Conservation (phyloP, 805 yeast species). For the Vanderwaltozyma tropicalis region DNA sequence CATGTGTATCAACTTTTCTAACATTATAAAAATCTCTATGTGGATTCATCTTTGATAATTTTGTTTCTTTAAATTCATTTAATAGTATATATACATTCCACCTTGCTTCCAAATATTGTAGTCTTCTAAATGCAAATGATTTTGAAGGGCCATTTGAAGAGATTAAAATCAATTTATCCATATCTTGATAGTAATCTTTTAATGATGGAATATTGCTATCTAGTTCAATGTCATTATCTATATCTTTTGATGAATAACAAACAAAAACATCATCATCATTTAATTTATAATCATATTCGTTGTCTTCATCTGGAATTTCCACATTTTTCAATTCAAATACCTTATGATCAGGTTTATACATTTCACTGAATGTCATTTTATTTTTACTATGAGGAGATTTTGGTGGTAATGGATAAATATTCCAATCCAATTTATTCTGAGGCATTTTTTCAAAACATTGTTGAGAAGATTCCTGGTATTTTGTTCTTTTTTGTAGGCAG, state of each 20-base stretch:
- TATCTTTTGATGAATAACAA: conserved; percentile 33
- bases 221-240: conserved; percentile 34
- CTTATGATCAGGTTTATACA: conserved; percentile 32
- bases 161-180: conserved; percentile 59
- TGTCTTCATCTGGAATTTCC: conserved; percentile 32
- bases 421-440: conserved; percentile 65
- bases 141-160: conserved; percentile 95
- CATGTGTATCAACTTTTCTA: conserved; percentile 62
- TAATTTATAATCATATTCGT: conserved; percentile 45
- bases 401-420: conserved; percentile 87
- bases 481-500: conserved; percentile 66
- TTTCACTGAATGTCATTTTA: conserved; percentile 40
- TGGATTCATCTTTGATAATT: conserved; percentile 84
- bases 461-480: conserved; percentile 58
- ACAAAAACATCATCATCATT: conserved; percentile 65
- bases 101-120: conserved; percentile 90
- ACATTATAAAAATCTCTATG: conserved; percentile 63
- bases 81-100: conserved; percentile 85
- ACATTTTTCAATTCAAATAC: conserved; percentile 35
- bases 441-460: conserved; percentile 79
- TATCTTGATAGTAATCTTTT: conserved; percentile 74
- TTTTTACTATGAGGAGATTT: conserved; percentile 70
- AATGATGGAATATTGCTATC: conserved; percentile 74
- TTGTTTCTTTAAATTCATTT: conserved; percentile 87
- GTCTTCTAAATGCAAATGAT: conserved; percentile 87